phyloP scores from a whole-genome alignment of 768 basidiomycete species.

The Lentinula detonsa region DNA sequence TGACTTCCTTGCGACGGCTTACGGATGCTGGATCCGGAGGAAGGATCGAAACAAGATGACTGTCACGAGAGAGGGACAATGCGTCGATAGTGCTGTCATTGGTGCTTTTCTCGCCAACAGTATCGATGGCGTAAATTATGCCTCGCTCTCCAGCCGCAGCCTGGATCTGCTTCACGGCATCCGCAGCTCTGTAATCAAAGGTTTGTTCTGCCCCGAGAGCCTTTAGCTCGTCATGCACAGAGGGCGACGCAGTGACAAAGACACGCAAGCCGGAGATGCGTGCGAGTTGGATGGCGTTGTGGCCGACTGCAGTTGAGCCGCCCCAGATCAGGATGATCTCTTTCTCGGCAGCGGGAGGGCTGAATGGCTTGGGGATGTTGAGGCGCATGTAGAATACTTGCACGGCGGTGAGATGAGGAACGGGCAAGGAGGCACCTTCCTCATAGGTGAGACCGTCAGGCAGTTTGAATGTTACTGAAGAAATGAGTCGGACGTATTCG shows the following conservation, averaged over 20 bases:
- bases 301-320: conserved; percentile 5
- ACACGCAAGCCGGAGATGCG: neutral
- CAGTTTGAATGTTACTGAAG: neutral
- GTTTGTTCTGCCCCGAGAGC: conserved; percentile 1
- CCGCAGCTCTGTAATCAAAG: conserved; percentile 3
- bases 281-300: conserved; percentile 3
- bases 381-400: conserved; percentile 6
- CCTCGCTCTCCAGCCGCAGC: neutral
- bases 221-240: neutral
- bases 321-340: conserved; percentile 5
- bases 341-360: neutral
- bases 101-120: neutral
- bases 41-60: neutral
- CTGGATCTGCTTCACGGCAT: conserved; percentile 1
- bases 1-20: conserved; percentile 5
- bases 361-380: neutral
- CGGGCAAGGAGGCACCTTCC: conserved; percentile 3
- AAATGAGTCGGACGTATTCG: conserved; percentile 1
- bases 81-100: neutral
- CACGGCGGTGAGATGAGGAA: conserved; percentile 4
- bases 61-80: neutral
- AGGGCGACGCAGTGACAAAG: conserved; percentile 1
- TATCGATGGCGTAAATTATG: neutral
- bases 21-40: neutral
- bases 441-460: neutral